These are phyloP conservation scores for Cercospora zeina DNA, from an alignment of 2,329 filamentous ascomycete species.

Conservation along the genomic window DNA sequence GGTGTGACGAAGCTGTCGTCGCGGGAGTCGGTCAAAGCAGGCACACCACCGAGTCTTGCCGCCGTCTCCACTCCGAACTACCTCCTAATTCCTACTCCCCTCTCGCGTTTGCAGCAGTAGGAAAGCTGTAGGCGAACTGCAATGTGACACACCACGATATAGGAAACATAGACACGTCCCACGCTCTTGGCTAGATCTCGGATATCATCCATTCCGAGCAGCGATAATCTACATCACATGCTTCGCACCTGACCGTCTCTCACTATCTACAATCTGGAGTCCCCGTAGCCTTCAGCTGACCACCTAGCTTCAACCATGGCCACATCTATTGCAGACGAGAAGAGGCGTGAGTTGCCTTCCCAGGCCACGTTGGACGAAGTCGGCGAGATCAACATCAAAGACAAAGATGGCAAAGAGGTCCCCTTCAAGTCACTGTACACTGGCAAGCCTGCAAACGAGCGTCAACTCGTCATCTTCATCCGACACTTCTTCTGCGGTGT, in stretches of 20 bases:
- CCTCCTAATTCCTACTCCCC: not conserved
- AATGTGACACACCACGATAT: not conserved
- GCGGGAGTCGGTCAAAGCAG: conserved; percentile 10
- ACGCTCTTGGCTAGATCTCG: conserved; percentile 2
- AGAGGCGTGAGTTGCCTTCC: conserved; percentile 24
- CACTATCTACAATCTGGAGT: not conserved
- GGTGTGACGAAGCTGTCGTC: conserved; percentile 1
- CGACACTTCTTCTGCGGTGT: conserved; percentile 47
- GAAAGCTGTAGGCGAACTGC: not conserved
- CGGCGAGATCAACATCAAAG: conserved; percentile 31
- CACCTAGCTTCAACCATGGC: conserved; percentile 15
- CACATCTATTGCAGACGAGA: conserved; percentile 20
- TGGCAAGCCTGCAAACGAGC: conserved; percentile 23
- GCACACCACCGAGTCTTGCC: conserved; percentile 9
- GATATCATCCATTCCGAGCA: conserved; percentile 5
- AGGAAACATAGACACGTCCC: not conserved
- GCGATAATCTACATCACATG: not conserved
- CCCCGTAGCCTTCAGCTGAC: not conserved
- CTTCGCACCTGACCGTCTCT: not conserved
- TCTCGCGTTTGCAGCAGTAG: not conserved
- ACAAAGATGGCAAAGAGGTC: conserved; percentile 33
- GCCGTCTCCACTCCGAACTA: conserved; percentile 1
- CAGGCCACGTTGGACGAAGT: conserved; percentile 28
- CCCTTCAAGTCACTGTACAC: conserved; percentile 35
- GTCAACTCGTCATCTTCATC: conserved; percentile 43